Evolutionary conservation across 805 yeast species (phyloP), one percentile per base, ranked within the genome.

Genomic region (Komagataella kurtzmanii): DNA sequence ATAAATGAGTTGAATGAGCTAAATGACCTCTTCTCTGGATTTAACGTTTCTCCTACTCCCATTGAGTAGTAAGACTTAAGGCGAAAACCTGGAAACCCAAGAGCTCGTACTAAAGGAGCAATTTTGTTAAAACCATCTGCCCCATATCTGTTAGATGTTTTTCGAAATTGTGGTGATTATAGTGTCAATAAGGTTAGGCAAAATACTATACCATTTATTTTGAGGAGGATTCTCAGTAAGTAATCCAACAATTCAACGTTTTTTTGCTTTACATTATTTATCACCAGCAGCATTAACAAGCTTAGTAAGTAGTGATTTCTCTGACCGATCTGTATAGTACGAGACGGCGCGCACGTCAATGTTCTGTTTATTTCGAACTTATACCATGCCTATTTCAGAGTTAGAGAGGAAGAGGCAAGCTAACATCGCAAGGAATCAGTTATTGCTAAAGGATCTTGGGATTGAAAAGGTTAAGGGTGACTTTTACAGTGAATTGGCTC

Each of bases 351-450:
- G 40, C 40, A 7, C 40, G 14, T 10, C 40, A 3, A 2, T 10
- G 40, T 30, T 6, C 46, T 12, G 18, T n/a, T 45, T 24, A 17
- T n/a, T 18, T 21, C 23, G 49, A 49, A 21, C 8, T 17, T 8
- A 17, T 19, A 46, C 10, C 40, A 65, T 65, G 68, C 59, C 55
- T 7, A 54, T 83, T 30, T 76, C 85, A 1, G 88, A 81, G 43
- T 83, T 86, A 61, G 93, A 86, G 64, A 76, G 71, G 58, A 81
- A 80, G 61, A 67, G 95, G 54, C 81, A 76, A 60, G 87, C 79
- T 53, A 88, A 88, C 61, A 93, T 91, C 54, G 86, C 81, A 56
- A 73, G 98, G 49, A 93, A 91, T 66, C 80, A 81, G 63, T 86
- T 81, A 56, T 74, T 90, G 21, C 70, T 91, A 50, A 74, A 79